Conservation (phyloP, 352 stramenopile species). For the Blastocystis sp. region DNA sequence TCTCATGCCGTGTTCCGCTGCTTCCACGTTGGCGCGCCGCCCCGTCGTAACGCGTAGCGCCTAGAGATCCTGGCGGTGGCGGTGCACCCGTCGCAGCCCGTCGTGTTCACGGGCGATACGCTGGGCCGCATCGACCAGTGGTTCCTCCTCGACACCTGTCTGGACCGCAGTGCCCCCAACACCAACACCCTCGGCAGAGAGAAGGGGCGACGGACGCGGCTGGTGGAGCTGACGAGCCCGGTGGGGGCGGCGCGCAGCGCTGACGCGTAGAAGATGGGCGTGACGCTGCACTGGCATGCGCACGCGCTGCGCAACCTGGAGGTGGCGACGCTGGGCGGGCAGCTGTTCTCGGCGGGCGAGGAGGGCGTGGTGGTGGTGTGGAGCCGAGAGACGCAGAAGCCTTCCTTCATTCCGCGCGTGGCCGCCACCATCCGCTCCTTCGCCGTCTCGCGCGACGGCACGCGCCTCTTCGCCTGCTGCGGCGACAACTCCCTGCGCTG, state of each 20-base stretch:
- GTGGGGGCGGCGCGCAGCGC: neutral
- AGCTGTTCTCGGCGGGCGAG: conserved; percentile 34
- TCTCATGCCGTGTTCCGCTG: neutral
- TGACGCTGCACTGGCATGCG: conserved; percentile 46
- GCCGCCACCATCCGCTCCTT: neutral
- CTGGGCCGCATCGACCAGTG: conserved; percentile 37
- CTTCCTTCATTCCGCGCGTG: conserved; percentile 59
- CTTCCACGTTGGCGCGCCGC: neutral
- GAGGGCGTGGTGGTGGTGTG: neutral
- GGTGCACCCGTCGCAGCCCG: neutral
- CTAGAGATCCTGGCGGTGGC: neutral
- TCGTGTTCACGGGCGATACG: neutral
- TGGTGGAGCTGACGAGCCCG: neutral
- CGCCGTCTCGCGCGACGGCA: neutral
- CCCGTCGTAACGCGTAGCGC: neutral
- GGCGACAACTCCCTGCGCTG: conserved; percentile 25
- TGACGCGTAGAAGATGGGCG: conserved; percentile 5
- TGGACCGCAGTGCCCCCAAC: no score
- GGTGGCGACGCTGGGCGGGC: neutral
- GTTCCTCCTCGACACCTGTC: neutral
- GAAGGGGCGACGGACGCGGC: no score
- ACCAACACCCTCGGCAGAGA: neutral
- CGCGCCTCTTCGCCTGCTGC: neutral
- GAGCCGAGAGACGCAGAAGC: neutral
- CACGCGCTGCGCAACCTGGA: neutral